phyloP scores from a whole-genome alignment of 257 asterid species.

The Craterostigma plantagineum region DNA sequence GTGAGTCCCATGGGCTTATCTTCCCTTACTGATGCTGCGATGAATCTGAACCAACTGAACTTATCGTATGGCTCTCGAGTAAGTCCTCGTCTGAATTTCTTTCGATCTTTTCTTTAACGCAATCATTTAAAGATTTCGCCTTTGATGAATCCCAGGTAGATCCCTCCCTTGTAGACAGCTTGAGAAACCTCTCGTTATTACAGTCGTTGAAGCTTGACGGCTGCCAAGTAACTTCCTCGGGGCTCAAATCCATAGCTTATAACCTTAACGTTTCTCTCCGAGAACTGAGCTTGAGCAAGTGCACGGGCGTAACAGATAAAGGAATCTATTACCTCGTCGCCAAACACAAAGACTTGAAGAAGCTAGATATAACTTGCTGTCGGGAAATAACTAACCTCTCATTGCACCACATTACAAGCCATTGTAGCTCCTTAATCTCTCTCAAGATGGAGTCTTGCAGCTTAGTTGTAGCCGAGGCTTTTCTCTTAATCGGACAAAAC shows the following conservation, averaged over 20 bases:
- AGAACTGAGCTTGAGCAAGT: constrained; percentile 19
- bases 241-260: constrained; percentile 13
- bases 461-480: constrained; percentile 12
- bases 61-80: too few species aligned
- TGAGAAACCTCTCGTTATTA: constrained; percentile 8
- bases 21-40: too few species aligned
- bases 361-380: constrained; percentile 13
- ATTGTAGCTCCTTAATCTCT: constrained; percentile 15
- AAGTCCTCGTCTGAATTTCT: too few species aligned
- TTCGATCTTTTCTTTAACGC: too few species aligned
- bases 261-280: constrained; percentile 11
- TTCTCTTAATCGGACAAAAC: constrained; percentile 24
- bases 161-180: constrained; percentile 12
- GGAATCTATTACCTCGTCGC: constrained; percentile 14
- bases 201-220: constrained; percentile 18
- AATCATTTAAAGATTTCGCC: neutral
- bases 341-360: constrained; percentile 10
- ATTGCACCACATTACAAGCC: constrained; percentile 33
- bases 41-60: too few species aligned
- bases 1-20: too few species aligned
- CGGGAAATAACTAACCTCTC: constrained; percentile 27
- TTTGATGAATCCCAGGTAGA: constrained; percentile 13
- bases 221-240: constrained; percentile 13
- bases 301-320: constrained; percentile 20
- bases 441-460: constrained; percentile 81